A percentile compares a stretch with the other conserved stretches of the same genome.
phyloP scores from a whole-genome alignment of 2,329 filamentous ascomycete genomes.

The Dactylellina parvicollis region DNA sequence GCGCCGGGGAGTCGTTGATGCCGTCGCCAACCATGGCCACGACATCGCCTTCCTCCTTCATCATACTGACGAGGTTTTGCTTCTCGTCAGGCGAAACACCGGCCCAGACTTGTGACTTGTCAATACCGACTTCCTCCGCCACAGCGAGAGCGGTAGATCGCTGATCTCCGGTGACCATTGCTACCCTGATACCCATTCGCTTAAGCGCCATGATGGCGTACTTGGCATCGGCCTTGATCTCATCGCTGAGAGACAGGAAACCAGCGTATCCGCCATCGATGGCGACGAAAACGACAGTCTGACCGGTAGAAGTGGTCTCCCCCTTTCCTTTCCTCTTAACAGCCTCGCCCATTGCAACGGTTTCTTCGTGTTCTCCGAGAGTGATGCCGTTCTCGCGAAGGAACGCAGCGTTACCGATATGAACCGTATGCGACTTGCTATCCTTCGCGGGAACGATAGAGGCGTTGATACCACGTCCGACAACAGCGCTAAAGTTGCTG shows the following conservation, averaged over 20 bases:
- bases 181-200: conserved; percentile 84
- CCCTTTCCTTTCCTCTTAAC: conserved; percentile 59
- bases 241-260: conserved; percentile 84
- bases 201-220: conserved; percentile 83
- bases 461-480: conserved; percentile 86
- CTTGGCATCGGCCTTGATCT: conserved; percentile 85
- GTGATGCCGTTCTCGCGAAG: conserved; percentile 75
- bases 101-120: conserved; percentile 78
- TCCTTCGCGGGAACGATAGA: conserved; percentile 80
- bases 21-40: conserved; percentile 98
- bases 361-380: conserved; percentile 72
- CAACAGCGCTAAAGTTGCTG: conserved; percentile 81
- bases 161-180: conserved; percentile 94
- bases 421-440: conserved; percentile 77
- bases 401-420: conserved; percentile 83
- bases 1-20: conserved; percentile 96
- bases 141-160: conserved; percentile 83
- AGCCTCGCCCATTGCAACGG: conserved; percentile 66
- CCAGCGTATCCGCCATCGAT: conserved; percentile 85
- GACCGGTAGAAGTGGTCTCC: conserved; percentile 67
- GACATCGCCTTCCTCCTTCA: conserved; percentile 78
- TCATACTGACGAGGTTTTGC: conserved; percentile 79
- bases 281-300: conserved; percentile 90
- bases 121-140: conserved; percentile 82
- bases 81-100: conserved; percentile 93